A percentile compares a stretch with the other conserved stretches of the same genome.
These are phyloP conservation scores for Chamaenerion angustifolium DNA, from an alignment of 345 rosid genomes.

Conservation along the genomic window DNA sequence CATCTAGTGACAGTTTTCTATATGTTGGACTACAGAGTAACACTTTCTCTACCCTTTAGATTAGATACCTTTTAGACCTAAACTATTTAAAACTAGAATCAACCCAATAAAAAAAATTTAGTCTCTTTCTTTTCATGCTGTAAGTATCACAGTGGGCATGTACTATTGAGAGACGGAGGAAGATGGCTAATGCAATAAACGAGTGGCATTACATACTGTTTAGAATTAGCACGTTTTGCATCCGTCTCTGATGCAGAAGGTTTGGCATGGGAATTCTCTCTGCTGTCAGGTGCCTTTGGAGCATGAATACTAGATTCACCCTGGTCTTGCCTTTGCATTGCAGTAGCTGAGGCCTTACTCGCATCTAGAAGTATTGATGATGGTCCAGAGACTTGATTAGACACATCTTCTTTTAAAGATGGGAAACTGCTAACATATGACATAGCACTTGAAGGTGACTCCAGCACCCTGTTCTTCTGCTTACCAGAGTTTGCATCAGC, in stretches of 20 bases:
- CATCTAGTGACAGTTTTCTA: too few species aligned
- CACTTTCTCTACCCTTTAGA: too few species aligned
- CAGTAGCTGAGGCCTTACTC: constrained; percentile 11
- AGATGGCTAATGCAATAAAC: constrained; percentile 1
- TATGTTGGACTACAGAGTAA: too few species aligned
- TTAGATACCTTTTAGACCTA: too few species aligned
- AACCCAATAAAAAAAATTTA: too few species aligned
- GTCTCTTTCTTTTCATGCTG: too few species aligned
- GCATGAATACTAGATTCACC: constrained; percentile 10
- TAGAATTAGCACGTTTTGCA: constrained; percentile 69
- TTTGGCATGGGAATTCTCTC: constrained; percentile 30
- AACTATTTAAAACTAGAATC: too few species aligned
- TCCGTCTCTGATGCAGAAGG: constrained; percentile 42
- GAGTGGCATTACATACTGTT: constrained; percentile 56
- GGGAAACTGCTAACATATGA: constrained; percentile 1
- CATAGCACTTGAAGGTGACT: constrained; percentile 8
- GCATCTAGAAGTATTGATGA: constrained; percentile 12
- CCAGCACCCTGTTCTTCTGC: constrained; percentile 17
- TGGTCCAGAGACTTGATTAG: constrained; percentile 10
- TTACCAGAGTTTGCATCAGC: constrained; percentile 7
- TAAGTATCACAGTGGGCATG: constrained; percentile 5
- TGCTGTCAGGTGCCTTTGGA: constrained; percentile 43
- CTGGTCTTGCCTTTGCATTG: constrained; percentile 12
- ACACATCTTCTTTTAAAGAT: constrained; percentile 5
- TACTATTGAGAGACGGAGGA: constrained; percentile 6